Conservation (phyloP, 2,329 filamentous ascomycete genomes). For the Corniculantispora saksenae region DNA sequence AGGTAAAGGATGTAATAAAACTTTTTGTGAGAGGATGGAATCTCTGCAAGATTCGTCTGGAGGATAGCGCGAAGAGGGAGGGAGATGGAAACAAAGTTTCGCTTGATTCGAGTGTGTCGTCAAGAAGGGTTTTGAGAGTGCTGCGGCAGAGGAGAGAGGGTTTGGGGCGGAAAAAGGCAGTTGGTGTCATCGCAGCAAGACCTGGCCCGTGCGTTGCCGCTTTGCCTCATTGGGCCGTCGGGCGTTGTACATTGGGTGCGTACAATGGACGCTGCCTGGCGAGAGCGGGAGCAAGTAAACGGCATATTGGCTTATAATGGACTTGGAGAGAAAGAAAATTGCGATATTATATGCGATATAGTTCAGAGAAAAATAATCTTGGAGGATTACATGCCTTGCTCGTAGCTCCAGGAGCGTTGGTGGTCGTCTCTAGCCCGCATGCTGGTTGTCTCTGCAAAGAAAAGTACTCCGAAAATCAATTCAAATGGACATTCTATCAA, state of each 20-base stretch:
- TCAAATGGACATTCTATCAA: no score
- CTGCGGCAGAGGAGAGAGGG: slow-evolving; percentile 12
- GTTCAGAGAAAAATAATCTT: background rate
- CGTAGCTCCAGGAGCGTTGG: no score
- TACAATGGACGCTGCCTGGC: background rate
- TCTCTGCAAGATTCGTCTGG: slow-evolving; percentile 14
- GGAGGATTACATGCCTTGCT: no score
- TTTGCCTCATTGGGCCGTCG: background rate
- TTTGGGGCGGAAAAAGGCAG: slow-evolving; percentile 15
- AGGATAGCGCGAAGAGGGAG: slow-evolving; percentile 14
- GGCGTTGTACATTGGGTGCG: background rate
- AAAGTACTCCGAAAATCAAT: no score
- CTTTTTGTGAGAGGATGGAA: slow-evolving; percentile 18
- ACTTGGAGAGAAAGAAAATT: background rate
- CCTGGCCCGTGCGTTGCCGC: slow-evolving; percentile 15
- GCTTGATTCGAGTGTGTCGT: slow-evolving; percentile 14
- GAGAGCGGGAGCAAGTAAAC: background rate
- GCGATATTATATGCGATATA: background rate
- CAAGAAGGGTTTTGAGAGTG: slow-evolving; percentile 11
- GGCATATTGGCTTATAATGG: background rate
- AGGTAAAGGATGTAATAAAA: slow-evolving; percentile 16
- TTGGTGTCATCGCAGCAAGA: slow-evolving; percentile 4
- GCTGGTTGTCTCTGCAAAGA: no score
- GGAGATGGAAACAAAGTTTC: slow-evolving; percentile 13
- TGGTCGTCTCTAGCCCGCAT: no score